A percentile compares a stretch with the other conserved stretches of the same genome.
Conservation (phyloP, 78 protist genomes). For the Dictyostelium firmibasis region DNA sequence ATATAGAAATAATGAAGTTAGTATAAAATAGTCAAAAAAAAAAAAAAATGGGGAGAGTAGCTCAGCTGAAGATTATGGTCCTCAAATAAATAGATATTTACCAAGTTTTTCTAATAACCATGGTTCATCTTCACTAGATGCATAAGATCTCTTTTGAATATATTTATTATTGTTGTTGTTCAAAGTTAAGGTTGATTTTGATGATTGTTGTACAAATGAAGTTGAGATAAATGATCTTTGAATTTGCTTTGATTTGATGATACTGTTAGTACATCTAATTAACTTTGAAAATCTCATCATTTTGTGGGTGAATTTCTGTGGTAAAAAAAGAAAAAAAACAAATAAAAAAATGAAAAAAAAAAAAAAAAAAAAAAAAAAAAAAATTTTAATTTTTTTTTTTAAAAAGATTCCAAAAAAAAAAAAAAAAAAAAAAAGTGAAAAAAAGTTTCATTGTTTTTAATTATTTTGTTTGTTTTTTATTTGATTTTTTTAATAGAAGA, state of each 20-base stretch:
- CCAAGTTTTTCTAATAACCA: constrained; percentile 53
- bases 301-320: neutral
- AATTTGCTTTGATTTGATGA: neutral
- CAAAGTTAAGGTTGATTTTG: neutral
- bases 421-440: too few species aligned
- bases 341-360: neutral
- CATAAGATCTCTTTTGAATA: neutral
- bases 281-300: constrained; percentile 6
- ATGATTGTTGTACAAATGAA: neutral
- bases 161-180: neutral
- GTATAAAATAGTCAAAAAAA: neutral
- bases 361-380: neutral
- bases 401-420: too few species aligned
- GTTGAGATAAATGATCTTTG: constrained; percentile 10
- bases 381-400: too few species aligned
- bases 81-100: too few species aligned
- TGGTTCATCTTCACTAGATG: constrained; percentile 1
- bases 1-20: neutral
- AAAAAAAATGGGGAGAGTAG: too few species aligned
- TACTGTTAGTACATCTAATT: neutral
- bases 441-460: too few species aligned
- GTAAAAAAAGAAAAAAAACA: neutral
- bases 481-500: constrained; percentile 3
- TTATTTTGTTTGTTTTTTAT: constrained; percentile 16
- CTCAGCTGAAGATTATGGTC: too few species aligned